Conservation (phyloP, 2,329 filamentous ascomycete species). For the Cytospora schulzeri region DNA sequence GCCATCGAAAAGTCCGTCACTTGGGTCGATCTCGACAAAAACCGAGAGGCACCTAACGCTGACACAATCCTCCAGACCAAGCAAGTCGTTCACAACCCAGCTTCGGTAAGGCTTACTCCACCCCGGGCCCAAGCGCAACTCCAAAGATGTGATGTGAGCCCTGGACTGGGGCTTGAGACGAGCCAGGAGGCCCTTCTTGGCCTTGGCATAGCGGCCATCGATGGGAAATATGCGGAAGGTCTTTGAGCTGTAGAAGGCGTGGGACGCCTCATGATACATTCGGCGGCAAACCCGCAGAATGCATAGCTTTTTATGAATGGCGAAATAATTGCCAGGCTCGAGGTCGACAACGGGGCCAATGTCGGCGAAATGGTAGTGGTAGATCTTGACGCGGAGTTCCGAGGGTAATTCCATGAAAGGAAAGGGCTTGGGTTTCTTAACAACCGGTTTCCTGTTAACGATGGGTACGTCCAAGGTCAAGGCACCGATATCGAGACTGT, state of each 20-base stretch:
- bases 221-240: slow-evolving; percentile 69
- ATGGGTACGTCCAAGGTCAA: slow-evolving; percentile 45
- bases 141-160: slow-evolving; percentile 61
- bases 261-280: slow-evolving; percentile 64
- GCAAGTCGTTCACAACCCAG: slow-evolving; percentile 67
- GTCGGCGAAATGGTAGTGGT: slow-evolving; percentile 62
- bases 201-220: slow-evolving; percentile 68
- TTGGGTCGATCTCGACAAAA: slow-evolving; percentile 74
- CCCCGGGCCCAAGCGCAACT: slow-evolving; percentile 72
- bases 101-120: slow-evolving; percentile 70
- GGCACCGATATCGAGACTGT: slow-evolving; percentile 44
- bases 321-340: slow-evolving; percentile 65
- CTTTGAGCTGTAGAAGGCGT: slow-evolving; percentile 66
- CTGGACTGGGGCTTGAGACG: slow-evolving; percentile 65
- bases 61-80: slow-evolving; percentile 65
- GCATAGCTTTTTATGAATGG: slow-evolving; percentile 59
- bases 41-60: slow-evolving; percentile 63
- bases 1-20: slow-evolving; percentile 65
- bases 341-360: slow-evolving; percentile 63
- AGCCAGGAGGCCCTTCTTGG: slow-evolving; percentile 70
- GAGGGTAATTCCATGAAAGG: slow-evolving; percentile 68
- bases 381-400: slow-evolving; percentile 71
- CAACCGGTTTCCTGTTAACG: slow-evolving; percentile 28
- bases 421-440: slow-evolving; percentile 51
- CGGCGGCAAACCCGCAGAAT: slow-evolving; percentile 63